Base-by-base conservation (phyloP, 129 eudicot species). In the Chrysanthemum makinoi region DNA sequence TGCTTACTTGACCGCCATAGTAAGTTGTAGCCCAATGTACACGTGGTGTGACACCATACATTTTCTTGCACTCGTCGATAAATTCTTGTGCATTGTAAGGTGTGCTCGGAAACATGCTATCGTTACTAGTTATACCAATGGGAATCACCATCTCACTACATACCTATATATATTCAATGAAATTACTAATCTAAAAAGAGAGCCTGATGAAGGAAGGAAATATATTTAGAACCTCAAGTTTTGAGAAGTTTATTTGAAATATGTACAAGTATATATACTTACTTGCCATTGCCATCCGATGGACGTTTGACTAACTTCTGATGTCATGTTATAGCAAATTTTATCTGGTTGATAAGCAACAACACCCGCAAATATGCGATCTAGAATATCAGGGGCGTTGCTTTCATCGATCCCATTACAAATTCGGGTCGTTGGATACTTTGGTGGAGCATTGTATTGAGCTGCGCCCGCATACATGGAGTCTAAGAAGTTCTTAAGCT, bases 121-220 rank as follows among this genome's bases (percentile, higher is more conserved):
- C 68, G 6, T 85, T 65, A 52, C 83, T 75, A 6, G 87, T 87
- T 44, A 68, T 12, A 10, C 84, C 97, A 24, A 91, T 67, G 6
- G 91, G 95, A 22, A 88, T 78, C 79, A 85, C 86, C 86, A 91
- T 77, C 62, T 91, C 97, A n/a, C 88, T 91, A 47, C 97, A 91
- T 1, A 70, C 72, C 97, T 91, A 26, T 22, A 69, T 4, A 13
- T 56, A 43, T 43, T 17, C 16, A 56, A 18, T 6, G 22, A 24
- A 26, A 18, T 66, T 22, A 66, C 2, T 46, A 10, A 17, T 47
- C n/a, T 12, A 61, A 12, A 24, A 59, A 55, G 33, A 39, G 8
- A 39, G 46, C 46, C 8, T 39, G 46, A 6, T 39, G 8, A 39
- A 39, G 10, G 46, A 39, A 8, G 9, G 46, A 39, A 39, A 39